These are phyloP conservation scores for Aegilops bicornis DNA, from an alignment of 176 grass and related monocot genomes.

Conservation along the genomic window DNA sequence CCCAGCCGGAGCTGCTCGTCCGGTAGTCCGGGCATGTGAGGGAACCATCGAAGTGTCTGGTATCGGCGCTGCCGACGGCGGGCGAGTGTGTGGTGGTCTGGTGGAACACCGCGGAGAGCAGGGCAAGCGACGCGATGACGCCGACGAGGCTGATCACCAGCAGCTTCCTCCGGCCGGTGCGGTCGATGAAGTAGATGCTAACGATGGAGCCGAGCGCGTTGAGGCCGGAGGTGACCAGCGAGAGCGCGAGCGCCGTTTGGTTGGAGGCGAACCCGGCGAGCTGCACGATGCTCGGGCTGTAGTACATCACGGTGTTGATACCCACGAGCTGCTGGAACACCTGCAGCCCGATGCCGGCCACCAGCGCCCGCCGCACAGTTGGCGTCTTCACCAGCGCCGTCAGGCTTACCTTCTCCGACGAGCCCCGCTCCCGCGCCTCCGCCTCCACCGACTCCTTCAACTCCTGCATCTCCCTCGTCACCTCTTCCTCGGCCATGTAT, in stretches of 20 bases:
- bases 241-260: constrained; percentile 70
- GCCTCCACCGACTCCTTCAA: constrained; percentile 71
- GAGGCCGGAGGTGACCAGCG: constrained; percentile 73
- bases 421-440: constrained; percentile 41
- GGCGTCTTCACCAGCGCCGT: constrained; percentile 35
- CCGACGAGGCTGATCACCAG: constrained; percentile 73
- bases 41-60: constrained; percentile 29
- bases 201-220: constrained; percentile 84
- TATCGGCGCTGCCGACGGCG: constrained; percentile 42
- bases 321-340: constrained; percentile 92
- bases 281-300: constrained; percentile 82
- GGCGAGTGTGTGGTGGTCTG: constrained; percentile 62
- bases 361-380: constrained; percentile 49
- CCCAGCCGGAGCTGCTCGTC: constrained; percentile 37
- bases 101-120: constrained; percentile 71
- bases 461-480: constrained; percentile 58
- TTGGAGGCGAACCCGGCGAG: constrained; percentile 88
- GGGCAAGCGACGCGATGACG: constrained; percentile 57
- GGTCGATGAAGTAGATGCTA: constrained; percentile 91
- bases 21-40: constrained; percentile 49
- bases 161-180: constrained; percentile 59
- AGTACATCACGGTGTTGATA: constrained; percentile 97
- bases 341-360: constrained; percentile 74
- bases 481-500: constrained; percentile 48
- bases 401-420: constrained; percentile 49